Evolutionary conservation across 2,329 filamentous ascomycete genomes (phyloP).

Genomic region (Pleomassaria siparia): DNA sequence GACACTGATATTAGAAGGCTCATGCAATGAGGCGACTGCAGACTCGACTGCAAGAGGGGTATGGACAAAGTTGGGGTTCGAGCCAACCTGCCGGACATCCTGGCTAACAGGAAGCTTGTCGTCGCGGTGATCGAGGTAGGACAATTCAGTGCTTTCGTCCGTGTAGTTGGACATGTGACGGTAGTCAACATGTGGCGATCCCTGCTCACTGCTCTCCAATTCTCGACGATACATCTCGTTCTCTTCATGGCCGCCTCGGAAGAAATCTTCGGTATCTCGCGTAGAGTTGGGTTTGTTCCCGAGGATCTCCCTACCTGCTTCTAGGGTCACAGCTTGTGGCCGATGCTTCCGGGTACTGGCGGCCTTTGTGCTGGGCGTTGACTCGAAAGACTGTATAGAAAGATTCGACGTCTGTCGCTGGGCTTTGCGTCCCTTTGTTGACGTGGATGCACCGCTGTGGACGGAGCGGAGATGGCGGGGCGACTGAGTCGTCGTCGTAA

Average conservation of each 20-base stretch:
- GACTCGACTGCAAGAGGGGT: slow-evolving; percentile 77
- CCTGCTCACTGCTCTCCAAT: slow-evolving; percentile 49
- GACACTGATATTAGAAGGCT: slow-evolving; percentile 72
- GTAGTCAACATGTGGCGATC: slow-evolving; percentile 55
- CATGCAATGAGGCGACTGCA: slow-evolving; percentile 84
- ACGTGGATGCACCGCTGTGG: slow-evolving; percentile 51
- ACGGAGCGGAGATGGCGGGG: slow-evolving; percentile 53
- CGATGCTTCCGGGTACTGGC: slow-evolving; percentile 56
- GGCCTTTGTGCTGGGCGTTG: slow-evolving; percentile 60
- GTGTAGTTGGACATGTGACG: slow-evolving; percentile 53
- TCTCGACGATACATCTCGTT: slow-evolving; percentile 59
- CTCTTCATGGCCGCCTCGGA: slow-evolving; percentile 57
- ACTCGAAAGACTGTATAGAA: slow-evolving; percentile 62
- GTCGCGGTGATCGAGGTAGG: slow-evolving; percentile 52
- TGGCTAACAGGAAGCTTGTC: slow-evolving; percentile 63
- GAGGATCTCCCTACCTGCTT: slow-evolving; percentile 54
- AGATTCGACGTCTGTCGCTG: slow-evolving; percentile 54
- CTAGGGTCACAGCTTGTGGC: slow-evolving; percentile 55
- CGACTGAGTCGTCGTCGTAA: slow-evolving; percentile 23
- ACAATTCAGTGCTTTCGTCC: slow-evolving; percentile 57
- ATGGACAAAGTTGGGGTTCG: slow-evolving; percentile 76
- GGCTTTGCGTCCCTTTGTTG: slow-evolving; percentile 63
- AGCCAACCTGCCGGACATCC: slow-evolving; percentile 68
- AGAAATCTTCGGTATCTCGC: slow-evolving; percentile 52
- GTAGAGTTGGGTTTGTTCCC: slow-evolving; percentile 33